Base-by-base conservation (phyloP, 2,329 filamentous ascomycete species). In the Aspergillus viridinutans region DNA sequence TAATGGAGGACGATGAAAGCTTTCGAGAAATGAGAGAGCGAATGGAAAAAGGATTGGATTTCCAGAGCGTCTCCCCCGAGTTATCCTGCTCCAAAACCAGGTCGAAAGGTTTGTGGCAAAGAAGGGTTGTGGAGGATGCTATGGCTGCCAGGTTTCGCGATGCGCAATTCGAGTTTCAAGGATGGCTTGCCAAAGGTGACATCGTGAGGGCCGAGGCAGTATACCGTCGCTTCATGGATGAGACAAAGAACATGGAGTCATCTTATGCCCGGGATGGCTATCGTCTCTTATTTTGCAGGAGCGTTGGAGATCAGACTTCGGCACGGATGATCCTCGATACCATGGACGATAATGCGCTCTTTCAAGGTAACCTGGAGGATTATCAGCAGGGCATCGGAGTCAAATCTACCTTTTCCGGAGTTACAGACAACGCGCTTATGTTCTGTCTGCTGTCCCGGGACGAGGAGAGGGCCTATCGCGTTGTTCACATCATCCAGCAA, bases 351-450 rank as follows among this genome's bases (percentile, higher is more conserved):
- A 40, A 40, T 40, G 38, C 38, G 7, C 38, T 40, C 38, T 40
- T 40, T 20, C 14, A 59, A 53, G 55, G 50, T 8, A 50, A 49
- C 6, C 55, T 64, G 17, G 54, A 57, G 3, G 52, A 55, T 2
- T 61, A 32, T 51, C 51, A 51, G 28, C 23, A 58, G 17, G 61
- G 58, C 0, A 58, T 54, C 10, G 56, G 47, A 8, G 17, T 61
- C 8, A 51, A 52, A n/a, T 14, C 52, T 9, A 52, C 55, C 5
- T 61, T 66, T 45, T 17, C 51, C 12, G 23, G 35, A 2, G 23
- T 59, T 4, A 59, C 61, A 10, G 54, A 60, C 25, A 65, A 64
- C 49, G 61, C 64, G 17, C 45, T 67, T 8, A 51, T 47, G 3
- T 61, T 62, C 45, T 45, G 52, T 6, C 21, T 64, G 3, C 56